Percentiles rank a stretch among this genome's conserved stretches.
Evolutionary conservation across 2,329 filamentous ascomycete species (phyloP).

Genomic region (Aspergillus clavatus): DNA sequence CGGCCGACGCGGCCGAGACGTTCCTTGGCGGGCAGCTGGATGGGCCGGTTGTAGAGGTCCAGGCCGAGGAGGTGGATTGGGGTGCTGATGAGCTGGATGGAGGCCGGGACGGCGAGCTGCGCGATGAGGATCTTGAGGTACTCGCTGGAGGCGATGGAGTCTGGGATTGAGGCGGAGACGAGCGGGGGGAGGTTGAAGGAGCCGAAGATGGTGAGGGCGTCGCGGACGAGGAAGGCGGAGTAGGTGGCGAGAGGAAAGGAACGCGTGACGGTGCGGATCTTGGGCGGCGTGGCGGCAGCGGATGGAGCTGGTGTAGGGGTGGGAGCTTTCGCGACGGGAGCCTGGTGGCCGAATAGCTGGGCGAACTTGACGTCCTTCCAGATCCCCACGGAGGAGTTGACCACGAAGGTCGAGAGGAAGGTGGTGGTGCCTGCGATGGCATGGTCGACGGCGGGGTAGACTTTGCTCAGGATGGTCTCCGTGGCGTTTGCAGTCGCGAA

Average conservation of each 20-base stretch:
- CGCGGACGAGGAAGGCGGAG: slow-evolving; percentile 68
- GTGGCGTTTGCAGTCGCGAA: slow-evolving; percentile 82
- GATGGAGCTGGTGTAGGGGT: slow-evolving; percentile 6
- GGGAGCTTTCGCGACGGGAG: slow-evolving; percentile 6
- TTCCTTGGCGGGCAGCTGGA: slow-evolving; percentile 46
- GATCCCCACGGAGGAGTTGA: slow-evolving; percentile 70
- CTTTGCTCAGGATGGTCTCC: slow-evolving; percentile 68
- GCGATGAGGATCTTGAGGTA: slow-evolving; percentile 79
- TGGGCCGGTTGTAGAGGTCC: slow-evolving; percentile 72
- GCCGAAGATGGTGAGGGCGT: slow-evolving; percentile 76
- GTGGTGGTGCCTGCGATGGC: slow-evolving; percentile 70
- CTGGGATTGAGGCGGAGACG: slow-evolving; percentile 50
- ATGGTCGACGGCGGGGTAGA: slow-evolving; percentile 47
- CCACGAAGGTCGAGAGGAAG: slow-evolving; percentile 67
- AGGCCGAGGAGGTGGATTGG: slow-evolving; percentile 78
- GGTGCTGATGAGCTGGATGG: slow-evolving; percentile 71
- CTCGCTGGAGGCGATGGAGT: slow-evolving; percentile 73
- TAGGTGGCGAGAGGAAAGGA: slow-evolving; percentile 46
- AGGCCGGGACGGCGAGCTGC: slow-evolving; percentile 74
- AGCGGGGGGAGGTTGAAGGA: slow-evolving; percentile 30
- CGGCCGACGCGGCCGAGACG: slow-evolving; percentile 59
- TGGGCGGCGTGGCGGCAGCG: slow-evolving; percentile 5
- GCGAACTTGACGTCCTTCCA: slow-evolving; percentile 87
- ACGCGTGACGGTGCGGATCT: slow-evolving; percentile 25
- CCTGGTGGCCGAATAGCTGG: slow-evolving; percentile 56